phyloP scores from a whole-genome alignment of 2,329 filamentous ascomycete species.

The Colletotrichum incanum region DNA sequence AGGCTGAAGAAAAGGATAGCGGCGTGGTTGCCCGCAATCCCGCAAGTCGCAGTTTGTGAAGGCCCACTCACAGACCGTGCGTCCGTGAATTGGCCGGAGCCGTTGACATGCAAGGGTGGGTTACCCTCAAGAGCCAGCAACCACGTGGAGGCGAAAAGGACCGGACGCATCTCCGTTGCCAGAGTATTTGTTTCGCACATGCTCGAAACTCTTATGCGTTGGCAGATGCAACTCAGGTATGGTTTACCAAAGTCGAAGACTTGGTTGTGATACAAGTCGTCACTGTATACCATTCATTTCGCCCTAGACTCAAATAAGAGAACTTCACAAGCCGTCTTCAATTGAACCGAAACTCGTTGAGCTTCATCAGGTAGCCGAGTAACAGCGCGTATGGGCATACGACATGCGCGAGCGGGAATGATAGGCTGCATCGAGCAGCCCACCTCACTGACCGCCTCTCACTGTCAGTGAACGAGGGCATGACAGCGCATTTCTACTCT shows the following conservation, averaged over 20 bases:
- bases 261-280: not conserved
- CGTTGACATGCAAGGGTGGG: not conserved
- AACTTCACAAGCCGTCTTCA: not conserved
- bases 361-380: not conserved
- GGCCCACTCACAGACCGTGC: not conserved
- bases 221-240: not conserved
- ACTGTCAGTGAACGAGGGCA: not conserved
- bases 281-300: not conserved
- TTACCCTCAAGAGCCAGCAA: not conserved
- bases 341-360: not conserved
- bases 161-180: not conserved
- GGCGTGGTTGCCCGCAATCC: conserved; percentile 18
- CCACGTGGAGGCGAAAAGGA: not conserved
- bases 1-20: conserved; percentile 6
- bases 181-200: not conserved
- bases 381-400: not conserved
- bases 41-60: not conserved
- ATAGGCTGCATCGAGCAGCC: not conserved
- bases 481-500: not conserved
- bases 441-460: conserved; percentile 7
- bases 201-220: not conserved
- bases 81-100: conserved; percentile 9
- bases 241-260: not conserved
- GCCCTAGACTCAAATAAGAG: not conserved
- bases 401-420: not conserved